phyloP scores from a whole-genome alignment of 345 rosid genomes.

The Acer yangbiense region DNA sequence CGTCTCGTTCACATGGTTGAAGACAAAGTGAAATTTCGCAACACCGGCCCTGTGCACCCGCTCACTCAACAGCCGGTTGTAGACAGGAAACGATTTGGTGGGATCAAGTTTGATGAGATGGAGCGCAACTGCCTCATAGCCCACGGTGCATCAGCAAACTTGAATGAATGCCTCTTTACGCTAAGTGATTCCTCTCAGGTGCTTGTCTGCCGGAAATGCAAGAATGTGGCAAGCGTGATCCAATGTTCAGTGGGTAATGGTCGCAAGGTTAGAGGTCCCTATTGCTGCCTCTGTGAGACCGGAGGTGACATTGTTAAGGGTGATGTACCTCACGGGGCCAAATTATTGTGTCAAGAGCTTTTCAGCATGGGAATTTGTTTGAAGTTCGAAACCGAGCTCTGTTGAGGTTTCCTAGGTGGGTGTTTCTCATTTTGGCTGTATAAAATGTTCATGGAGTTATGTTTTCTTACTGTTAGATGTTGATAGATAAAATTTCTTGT shows the following conservation, averaged over 20 bases:
- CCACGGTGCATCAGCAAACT: constrained; percentile 79
- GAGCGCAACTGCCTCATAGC: constrained; percentile 90
- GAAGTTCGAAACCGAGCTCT: constrained; percentile 58
- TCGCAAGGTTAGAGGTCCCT: constrained; percentile 79
- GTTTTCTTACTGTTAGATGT: background rate
- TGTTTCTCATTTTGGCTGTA: background rate
- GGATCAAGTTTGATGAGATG: constrained; percentile 92
- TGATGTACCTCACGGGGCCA: constrained; percentile 79
- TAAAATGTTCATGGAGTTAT: background rate
- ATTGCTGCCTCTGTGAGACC: constrained; percentile 60
- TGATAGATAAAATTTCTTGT: background rate
- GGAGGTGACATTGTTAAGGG: constrained; percentile 63
- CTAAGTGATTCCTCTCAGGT: constrained; percentile 79
- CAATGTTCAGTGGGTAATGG: constrained; percentile 58
- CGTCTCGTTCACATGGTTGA: constrained; percentile 85
- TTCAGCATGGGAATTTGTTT: constrained; percentile 81
- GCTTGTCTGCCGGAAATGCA: constrained; percentile 69
- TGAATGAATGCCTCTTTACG: constrained; percentile 80
- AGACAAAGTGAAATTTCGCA: constrained; percentile 87
- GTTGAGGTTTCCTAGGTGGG: constrained; percentile 32
- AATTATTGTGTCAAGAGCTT: constrained; percentile 71
- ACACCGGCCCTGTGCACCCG: constrained; percentile 93
- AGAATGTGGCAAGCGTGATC: constrained; percentile 66
- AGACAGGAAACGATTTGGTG: constrained; percentile 83
- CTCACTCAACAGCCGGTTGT: constrained; percentile 91